Conservation (phyloP, 139 green algal genomes). For the Picocystis salinarum region DNA sequence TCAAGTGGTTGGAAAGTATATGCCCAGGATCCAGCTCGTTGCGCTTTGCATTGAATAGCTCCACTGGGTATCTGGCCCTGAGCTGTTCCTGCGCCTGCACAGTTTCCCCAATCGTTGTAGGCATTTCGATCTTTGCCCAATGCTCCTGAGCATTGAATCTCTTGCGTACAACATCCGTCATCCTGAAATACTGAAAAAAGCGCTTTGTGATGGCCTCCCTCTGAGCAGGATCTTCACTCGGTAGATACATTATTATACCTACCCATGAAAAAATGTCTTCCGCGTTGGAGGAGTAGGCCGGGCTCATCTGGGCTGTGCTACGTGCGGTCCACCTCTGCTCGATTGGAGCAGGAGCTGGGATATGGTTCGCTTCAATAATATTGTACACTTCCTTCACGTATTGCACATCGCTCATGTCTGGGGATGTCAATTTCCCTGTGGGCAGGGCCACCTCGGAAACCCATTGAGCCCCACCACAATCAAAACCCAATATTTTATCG, state of each 20-base stretch:
- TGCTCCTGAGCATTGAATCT: constrained; percentile 62
- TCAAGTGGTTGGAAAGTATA: constrained; percentile 52
- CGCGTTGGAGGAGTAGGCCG: constrained; percentile 17
- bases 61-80: constrained; percentile 22
- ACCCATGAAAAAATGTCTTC: constrained; percentile 60
- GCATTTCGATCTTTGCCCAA: constrained; percentile 92
- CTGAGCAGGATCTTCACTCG: constrained; percentile 27
- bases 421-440: constrained; percentile 14
- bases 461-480: constrained; percentile 96
- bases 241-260: constrained; percentile 96
- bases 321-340: constrained; percentile 83
- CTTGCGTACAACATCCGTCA: constrained; percentile 50
- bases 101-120: constrained; percentile 15
- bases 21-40: constrained; percentile 61
- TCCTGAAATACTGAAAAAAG: constrained; percentile 53
- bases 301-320: constrained; percentile 48
- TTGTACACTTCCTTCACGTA: constrained; percentile 62
- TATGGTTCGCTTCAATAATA: constrained; percentile 37
- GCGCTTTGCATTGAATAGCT: constrained; percentile 29
- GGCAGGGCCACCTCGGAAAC: constrained; percentile 75
- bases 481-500: constrained; percentile 90
- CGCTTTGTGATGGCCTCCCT: constrained; percentile 43
- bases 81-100: constrained; percentile 10
- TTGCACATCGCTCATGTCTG: constrained; percentile 28
- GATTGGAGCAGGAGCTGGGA: constrained; percentile 72